Base-by-base conservation (phyloP, 768 basidiomycete species). In the Suillus plorans region DNA sequence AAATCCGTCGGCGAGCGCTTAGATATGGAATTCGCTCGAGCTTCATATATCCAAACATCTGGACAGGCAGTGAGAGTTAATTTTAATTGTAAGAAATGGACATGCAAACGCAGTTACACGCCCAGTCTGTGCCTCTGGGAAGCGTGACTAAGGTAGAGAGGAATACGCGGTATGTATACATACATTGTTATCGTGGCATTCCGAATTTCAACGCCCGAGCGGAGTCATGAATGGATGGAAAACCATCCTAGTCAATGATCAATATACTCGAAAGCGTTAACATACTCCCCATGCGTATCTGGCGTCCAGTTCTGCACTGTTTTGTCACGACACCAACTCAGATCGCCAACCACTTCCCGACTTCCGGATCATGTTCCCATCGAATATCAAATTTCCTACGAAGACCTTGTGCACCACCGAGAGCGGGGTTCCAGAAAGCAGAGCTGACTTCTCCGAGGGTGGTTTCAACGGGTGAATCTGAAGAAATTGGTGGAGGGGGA, bases 371-470 rank as follows among this genome's bases (percentile, higher is more conserved):
- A 55, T 84, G 78, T 72, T 91, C 89, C 88, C 90, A 91, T 4
- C 90, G 80, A 3, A 88, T 76, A 69, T 92, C 89, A 67, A 89
- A 74, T 60, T 83, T 76, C 3, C 88, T 87, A 2, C 80, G 73
- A 44, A 92, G 55, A 4, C 90, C 90, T 5, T 72, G 67, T 47
- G 77, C 68, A 4, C 85, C 83, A 7, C 78, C 79, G 7, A 95
- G 78, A 2, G 91, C 89, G 1, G 85, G 81, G 72, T 95, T 94
- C 81, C 89, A 91, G 42, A 89, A 76, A 4, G 86, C 84, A 6
- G 84, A 77, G 13, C 87, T 86, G 9, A 85, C 68, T 5, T 73
- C 71, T 16, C 67, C 64, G 5, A 68, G 47, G 9, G 66, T 60
- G 22, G 49, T 28, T 39, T 60, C 58, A 18, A 63, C 39, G 3